Base-by-base conservation (phyloP, 306 rosid species). In the Prunus dulcis region DNA sequence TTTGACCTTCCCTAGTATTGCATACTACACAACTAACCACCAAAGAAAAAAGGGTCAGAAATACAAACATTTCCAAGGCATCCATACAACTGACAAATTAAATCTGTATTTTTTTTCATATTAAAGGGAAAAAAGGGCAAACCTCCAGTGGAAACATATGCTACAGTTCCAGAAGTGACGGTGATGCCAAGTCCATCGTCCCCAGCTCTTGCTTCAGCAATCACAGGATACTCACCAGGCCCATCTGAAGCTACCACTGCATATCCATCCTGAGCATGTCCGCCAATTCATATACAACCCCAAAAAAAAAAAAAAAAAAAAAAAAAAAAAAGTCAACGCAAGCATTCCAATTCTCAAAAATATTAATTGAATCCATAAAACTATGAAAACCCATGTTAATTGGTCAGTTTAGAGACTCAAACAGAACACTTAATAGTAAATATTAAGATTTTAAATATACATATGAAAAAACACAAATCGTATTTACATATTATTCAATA, bases 121-220 rank as follows among this genome's bases (percentile, higher is more conserved):
- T 55, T 55, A 1, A 38, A 9, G 9, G 52, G 15, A 3, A 3
- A 4, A 17, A 30, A 63, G 53, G 45, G 23, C 51, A 12, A 70
- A 89, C 98, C 98, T 90, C 97, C 97, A 22, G 98, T 94, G 2
- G 97, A 89, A 19, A 92, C 90, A 72, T 94, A 94, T 1, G 96
- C 98, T 46, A 94, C 91, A 34, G 92, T 90, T 67, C 96, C 92
- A 63, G 91, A 81, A 22, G 87, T 80, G 58, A 94, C 76, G 19
- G 83, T 80, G 52, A 89, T 81, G 57, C 90, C 91, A 51, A 90
- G 76, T 38, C 87, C 96, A 76, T 92, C 93, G 23, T 89, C 64
- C 6, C 98, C 96, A 30, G 97, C 97, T 86, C 98, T 87, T 3
- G 92, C 84, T 75, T 92, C 97, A 30, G 87, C 82, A 64, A 90